A percentile compares a stretch with the other conserved stretches of the same genome.
Evolutionary conservation across 352 stramenopile species (phyloP).

Genomic region (Pythium aquatile): DNA sequence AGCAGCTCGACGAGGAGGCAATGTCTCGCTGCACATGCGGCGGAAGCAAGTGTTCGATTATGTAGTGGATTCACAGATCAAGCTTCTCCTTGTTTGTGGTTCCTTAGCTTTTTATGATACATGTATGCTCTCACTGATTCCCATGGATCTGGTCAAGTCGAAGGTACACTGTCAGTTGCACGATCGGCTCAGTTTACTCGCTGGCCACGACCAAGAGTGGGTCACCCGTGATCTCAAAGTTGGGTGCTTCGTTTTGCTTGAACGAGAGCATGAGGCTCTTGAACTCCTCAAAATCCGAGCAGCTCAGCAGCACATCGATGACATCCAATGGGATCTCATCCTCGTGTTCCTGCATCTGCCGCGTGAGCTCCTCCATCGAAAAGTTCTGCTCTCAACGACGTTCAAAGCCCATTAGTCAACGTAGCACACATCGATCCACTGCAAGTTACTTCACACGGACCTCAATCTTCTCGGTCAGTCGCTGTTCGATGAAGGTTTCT

Average conservation of each 20-base stretch:
- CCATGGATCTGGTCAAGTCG: neutral
- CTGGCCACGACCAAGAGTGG: constrained; percentile 38
- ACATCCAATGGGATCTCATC: constrained; percentile 79
- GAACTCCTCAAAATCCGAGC: constrained; percentile 86
- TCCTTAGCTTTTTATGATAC: constrained; percentile 13
- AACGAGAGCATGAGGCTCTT: constrained; percentile 86
- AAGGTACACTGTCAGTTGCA: neutral
- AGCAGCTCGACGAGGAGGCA: constrained; percentile 55
- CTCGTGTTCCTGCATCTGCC: constrained; percentile 85
- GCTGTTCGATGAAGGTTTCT: constrained; percentile 74
- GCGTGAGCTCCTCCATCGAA: constrained; percentile 77
- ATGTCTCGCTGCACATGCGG: constrained; percentile 63
- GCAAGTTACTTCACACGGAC: constrained; percentile 21
- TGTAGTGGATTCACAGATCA: constrained; percentile 37
- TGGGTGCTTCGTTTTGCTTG: constrained; percentile 78
- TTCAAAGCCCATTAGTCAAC: neutral
- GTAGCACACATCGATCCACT: too few species aligned
- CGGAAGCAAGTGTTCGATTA: constrained; percentile 48
- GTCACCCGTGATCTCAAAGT: constrained; percentile 77
- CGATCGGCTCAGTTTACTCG: constrained; percentile 6
- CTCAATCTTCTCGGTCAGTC: constrained; percentile 63
- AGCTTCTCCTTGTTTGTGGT: neutral
- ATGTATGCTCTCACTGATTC: constrained; percentile 8
- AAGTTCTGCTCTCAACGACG: constrained; percentile 47
- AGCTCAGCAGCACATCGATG: constrained; percentile 79